Evolutionary conservation across 2,329 filamentous ascomycete species (phyloP).

Genomic region (Colletotrichum acutatum): DNA sequence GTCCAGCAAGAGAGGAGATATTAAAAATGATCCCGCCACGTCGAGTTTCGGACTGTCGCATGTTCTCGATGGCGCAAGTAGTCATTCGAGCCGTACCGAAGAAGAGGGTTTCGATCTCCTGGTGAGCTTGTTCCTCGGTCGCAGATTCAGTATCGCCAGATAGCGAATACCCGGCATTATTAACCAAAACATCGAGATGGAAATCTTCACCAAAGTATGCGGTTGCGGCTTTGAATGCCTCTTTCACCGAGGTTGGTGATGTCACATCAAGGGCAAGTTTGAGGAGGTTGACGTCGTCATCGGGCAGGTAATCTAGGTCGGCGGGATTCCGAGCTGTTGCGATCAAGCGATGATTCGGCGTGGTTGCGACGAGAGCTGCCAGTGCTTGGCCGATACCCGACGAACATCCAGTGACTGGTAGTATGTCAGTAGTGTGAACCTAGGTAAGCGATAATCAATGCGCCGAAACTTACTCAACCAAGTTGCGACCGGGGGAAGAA

Average conservation of each 20-base stretch:
- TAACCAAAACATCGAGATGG: slow-evolving; percentile 47
- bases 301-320: slow-evolving; percentile 53
- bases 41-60: slow-evolving; percentile 45
- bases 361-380: slow-evolving; percentile 49
- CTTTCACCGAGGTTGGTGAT: slow-evolving; percentile 47
- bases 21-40: slow-evolving; percentile 41
- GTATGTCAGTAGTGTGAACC: neutral
- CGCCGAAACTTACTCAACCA: slow-evolving; percentile 49
- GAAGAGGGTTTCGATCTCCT: slow-evolving; percentile 55
- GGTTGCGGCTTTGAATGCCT: slow-evolving; percentile 46
- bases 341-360: slow-evolving; percentile 53
- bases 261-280: slow-evolving; percentile 61
- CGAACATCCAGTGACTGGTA: slow-evolving; percentile 59
- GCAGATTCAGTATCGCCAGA: slow-evolving; percentile 44
- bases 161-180: slow-evolving; percentile 46
- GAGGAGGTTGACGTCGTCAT: slow-evolving; percentile 49
- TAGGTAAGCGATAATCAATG: too few species aligned
- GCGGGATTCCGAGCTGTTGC: slow-evolving; percentile 59
- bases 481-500: slow-evolving; percentile 48
- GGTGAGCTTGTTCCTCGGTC: slow-evolving; percentile 38
- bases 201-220: slow-evolving; percentile 44
- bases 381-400: slow-evolving; percentile 57
- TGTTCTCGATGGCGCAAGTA: slow-evolving; percentile 47
- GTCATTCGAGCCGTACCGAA: slow-evolving; percentile 54
- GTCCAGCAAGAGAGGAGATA: slow-evolving; percentile 37